These are phyloP conservation scores for Calocera cornea DNA, from an alignment of 768 basidiomycete species.

Conservation along the genomic window DNA sequence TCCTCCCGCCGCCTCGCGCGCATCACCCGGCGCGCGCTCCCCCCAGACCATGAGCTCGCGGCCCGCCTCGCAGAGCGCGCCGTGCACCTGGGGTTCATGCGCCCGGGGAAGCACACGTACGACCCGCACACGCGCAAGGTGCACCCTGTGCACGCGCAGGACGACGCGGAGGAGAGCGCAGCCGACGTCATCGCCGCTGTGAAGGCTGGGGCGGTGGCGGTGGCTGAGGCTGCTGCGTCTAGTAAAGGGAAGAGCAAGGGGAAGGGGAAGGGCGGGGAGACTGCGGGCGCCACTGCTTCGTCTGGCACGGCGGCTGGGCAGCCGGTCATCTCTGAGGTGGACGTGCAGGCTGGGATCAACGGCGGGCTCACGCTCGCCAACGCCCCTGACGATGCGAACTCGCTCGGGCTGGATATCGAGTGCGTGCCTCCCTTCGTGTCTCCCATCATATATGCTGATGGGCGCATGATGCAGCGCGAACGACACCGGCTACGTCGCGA, in stretches of 20 bases:
- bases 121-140: conserved; percentile 13
- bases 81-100: conserved; percentile 21
- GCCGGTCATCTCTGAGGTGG: conserved; percentile 24
- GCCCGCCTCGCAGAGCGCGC: conserved; percentile 19
- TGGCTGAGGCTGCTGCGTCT: neutral
- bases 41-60: conserved; percentile 37
- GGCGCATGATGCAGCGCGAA: conserved; percentile 25
- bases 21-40: conserved; percentile 47
- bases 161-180: neutral
- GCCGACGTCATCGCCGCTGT: neutral
- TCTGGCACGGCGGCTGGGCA: neutral
- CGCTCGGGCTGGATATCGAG: conserved; percentile 60
- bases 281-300: no score
- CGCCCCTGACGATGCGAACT: conserved; percentile 33
- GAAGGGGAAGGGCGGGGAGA: conserved; percentile 10
- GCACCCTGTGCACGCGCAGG: neutral
- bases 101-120: conserved; percentile 28
- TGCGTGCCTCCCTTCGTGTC: conserved; percentile 24
- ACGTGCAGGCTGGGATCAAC: conserved; percentile 26
- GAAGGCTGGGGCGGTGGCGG: neutral
- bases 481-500: conserved; percentile 40
- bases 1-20: conserved; percentile 48
- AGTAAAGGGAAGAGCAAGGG: conserved; percentile 7
- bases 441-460: neutral
- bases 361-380: conserved; percentile 33